These are phyloP conservation scores for Niebla homalea DNA, from an alignment of 495 filamentous ascomycete genomes.

Conservation along the genomic window DNA sequence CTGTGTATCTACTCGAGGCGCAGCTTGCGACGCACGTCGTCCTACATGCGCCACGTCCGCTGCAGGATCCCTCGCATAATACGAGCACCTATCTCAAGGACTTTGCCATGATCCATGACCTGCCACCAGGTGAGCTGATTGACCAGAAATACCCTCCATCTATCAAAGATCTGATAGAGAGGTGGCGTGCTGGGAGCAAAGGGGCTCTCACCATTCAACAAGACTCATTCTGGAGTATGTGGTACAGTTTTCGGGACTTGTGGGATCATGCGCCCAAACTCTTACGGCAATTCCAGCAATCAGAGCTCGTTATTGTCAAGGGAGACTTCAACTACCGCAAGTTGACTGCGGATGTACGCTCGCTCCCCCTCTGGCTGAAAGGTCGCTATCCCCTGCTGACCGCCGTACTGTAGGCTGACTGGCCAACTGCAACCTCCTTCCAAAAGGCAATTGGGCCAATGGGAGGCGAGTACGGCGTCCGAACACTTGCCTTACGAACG, in stretches of 20 bases:
- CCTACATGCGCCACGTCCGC: conserved; percentile 47
- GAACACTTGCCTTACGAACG: conserved; percentile 73
- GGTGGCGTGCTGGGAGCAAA: conserved; percentile 18
- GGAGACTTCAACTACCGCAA: conserved; percentile 95
- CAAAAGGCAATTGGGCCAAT: conserved; percentile 74
- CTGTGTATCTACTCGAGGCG: conserved; percentile 70
- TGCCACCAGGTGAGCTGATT: no score
- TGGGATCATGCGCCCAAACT: conserved; percentile 50
- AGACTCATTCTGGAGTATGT: conserved; percentile 81
- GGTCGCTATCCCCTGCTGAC: conserved; percentile 6
- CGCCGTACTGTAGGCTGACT: conserved; percentile 42
- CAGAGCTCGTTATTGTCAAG: conserved; percentile 90
- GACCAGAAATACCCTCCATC: no score
- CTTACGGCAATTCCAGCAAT: conserved; percentile 63
- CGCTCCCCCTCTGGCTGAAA: conserved; percentile 33
- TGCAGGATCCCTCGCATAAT: no score
- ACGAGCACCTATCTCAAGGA: no score
- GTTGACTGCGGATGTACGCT: conserved; percentile 55
- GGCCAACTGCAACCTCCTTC: conserved; percentile 82
- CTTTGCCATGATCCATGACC: no score
- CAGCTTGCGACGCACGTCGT: conserved; percentile 75
- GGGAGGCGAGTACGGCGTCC: conserved; percentile 64
- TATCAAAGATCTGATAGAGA: no score
- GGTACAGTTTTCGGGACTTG: conserved; percentile 75
- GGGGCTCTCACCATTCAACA: conserved; percentile 69